phyloP scores from a whole-genome alignment of 2,329 filamentous ascomycete genomes.

The Sordariomycetes sp. region DNA sequence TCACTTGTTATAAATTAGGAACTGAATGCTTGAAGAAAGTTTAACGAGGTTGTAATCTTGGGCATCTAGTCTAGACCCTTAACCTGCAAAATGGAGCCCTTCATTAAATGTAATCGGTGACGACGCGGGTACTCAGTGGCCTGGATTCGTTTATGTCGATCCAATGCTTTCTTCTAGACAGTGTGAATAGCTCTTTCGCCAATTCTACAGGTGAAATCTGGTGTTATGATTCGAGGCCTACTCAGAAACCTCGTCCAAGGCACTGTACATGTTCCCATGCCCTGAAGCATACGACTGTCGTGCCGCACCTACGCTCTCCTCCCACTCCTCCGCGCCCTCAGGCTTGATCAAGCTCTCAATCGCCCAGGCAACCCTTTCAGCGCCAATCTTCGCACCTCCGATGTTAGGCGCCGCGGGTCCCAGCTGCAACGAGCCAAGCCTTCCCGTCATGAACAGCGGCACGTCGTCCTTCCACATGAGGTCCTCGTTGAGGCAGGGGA shows the following conservation, averaged over 20 bases:
- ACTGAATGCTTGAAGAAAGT: too few species aligned
- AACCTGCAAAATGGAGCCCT: too few species aligned
- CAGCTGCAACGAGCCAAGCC: slow-evolving; percentile 56
- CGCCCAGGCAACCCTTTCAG: slow-evolving; percentile 65
- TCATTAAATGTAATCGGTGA: too few species aligned
- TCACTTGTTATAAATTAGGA: too few species aligned
- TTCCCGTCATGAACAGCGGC: slow-evolving; percentile 62
- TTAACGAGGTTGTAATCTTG: too few species aligned
- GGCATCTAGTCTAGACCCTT: too few species aligned
- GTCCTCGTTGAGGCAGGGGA: slow-evolving; percentile 68
- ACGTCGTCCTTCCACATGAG: slow-evolving; percentile 67
- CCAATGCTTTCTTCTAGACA: too few species aligned
- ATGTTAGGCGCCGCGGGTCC: slow-evolving; percentile 68
- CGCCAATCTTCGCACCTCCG: slow-evolving; percentile 62
- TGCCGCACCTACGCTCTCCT: slow-evolving; percentile 6
- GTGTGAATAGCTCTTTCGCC: too few species aligned
- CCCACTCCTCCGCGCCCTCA: slow-evolving; percentile 6
- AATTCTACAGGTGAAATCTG: too few species aligned
- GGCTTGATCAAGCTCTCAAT: slow-evolving; percentile 44
- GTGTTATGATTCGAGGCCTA: too few species aligned
- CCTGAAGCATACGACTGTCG: slow-evolving; percentile 21
- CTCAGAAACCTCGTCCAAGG: slow-evolving; percentile 50
- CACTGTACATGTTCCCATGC: slow-evolving; percentile 24
- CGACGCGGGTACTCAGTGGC: too few species aligned
- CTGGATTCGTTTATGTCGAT: too few species aligned